Percentiles rank a stretch among this genome's conserved stretches.
These are phyloP conservation scores for Emericellopsis terricola DNA, from an alignment of 495 filamentous ascomycete genomes.

Conservation along the genomic window DNA sequence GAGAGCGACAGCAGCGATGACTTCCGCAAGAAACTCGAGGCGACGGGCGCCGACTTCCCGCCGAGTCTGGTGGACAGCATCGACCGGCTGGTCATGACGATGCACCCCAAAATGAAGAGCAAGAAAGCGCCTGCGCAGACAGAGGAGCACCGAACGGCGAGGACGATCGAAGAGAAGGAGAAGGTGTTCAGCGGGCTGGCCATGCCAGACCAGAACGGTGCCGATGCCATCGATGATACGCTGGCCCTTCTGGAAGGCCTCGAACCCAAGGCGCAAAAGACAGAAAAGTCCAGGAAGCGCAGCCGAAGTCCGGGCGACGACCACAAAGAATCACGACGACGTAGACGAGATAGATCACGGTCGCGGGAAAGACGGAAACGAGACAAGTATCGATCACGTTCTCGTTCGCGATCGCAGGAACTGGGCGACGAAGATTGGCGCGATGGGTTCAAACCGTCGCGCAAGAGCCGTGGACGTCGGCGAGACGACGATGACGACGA, in stretches of 20 bases:
- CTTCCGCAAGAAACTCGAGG: constrained; percentile 51
- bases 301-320: constrained; percentile 55
- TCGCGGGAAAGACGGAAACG: constrained; percentile 26
- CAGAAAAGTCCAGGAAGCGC: constrained; percentile 40
- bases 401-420: constrained; percentile 38
- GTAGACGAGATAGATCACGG: constrained; percentile 21
- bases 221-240: constrained; percentile 76
- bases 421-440: constrained; percentile 44
- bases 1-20: constrained; percentile 48
- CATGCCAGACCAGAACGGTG: constrained; percentile 50
- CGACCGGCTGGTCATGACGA: constrained; percentile 68
- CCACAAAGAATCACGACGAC: constrained; percentile 11
- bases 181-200: constrained; percentile 79
- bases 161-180: constrained; percentile 40
- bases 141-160: constrained; percentile 20
- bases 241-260: constrained; percentile 79
- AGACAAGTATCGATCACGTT: constrained; percentile 22
- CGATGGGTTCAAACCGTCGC: constrained; percentile 6
- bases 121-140: constrained; percentile 17
- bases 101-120: constrained; percentile 74
- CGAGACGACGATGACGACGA: constrained; percentile 21
- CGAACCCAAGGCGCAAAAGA: constrained; percentile 42
- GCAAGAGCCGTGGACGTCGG: constrained; percentile 23
- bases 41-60: constrained; percentile 71
- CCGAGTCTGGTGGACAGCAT: constrained; percentile 79